Percentiles rank a stretch among this genome's conserved stretches.
phyloP scores from a whole-genome alignment of 1,284 basidiomycete species.

The Lentinus polychrous region DNA sequence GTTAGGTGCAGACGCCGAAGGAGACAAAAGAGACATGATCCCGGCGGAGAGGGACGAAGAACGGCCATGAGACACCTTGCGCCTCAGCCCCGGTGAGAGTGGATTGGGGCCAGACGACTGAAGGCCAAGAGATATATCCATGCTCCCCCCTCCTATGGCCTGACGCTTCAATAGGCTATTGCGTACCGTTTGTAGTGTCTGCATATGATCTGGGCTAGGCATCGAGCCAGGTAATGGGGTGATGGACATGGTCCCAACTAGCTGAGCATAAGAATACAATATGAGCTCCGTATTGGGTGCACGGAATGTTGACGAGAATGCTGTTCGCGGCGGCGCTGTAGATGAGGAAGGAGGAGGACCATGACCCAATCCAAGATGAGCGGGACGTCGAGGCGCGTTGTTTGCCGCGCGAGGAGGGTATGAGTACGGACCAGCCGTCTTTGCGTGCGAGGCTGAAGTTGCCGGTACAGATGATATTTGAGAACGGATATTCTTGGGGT shows the following conservation, averaged over 20 bases:
- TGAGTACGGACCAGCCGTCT: slow-evolving; percentile 12
- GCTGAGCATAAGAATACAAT: slow-evolving; percentile 84
- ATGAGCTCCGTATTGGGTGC: slow-evolving; percentile 50
- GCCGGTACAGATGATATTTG: slow-evolving; percentile 4
- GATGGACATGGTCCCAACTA: slow-evolving; percentile 61
- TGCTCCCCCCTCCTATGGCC: slow-evolving; percentile 67
- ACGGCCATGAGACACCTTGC: slow-evolving; percentile 35
- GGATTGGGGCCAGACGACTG: slow-evolving; percentile 9
- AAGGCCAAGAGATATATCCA: slow-evolving; percentile 51
- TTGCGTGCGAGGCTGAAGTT: slow-evolving; percentile 13
- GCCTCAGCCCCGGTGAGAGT: slow-evolving; percentile 28
- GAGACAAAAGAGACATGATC: slow-evolving; percentile 45
- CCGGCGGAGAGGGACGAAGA: slow-evolving; percentile 50
- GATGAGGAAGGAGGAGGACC: slow-evolving; percentile 28
- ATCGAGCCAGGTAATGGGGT: slow-evolving; percentile 21
- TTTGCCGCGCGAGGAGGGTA: slow-evolving; percentile 15
- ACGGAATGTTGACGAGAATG: slow-evolving; percentile 34
- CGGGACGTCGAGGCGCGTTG: slow-evolving; percentile 22
- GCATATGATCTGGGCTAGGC: slow-evolving; percentile 31
- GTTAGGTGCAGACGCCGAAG: slow-evolving; percentile 15
- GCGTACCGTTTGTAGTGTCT: slow-evolving; percentile 40
- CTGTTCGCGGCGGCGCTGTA: slow-evolving; percentile 25
- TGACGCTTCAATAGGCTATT: slow-evolving; percentile 40
- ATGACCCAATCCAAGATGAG: slow-evolving; percentile 41
- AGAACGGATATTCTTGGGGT: slow-evolving; percentile 11